Base-by-base conservation (phyloP, 2,329 filamentous ascomycete species). In the Fusarium agapanthi region DNA sequence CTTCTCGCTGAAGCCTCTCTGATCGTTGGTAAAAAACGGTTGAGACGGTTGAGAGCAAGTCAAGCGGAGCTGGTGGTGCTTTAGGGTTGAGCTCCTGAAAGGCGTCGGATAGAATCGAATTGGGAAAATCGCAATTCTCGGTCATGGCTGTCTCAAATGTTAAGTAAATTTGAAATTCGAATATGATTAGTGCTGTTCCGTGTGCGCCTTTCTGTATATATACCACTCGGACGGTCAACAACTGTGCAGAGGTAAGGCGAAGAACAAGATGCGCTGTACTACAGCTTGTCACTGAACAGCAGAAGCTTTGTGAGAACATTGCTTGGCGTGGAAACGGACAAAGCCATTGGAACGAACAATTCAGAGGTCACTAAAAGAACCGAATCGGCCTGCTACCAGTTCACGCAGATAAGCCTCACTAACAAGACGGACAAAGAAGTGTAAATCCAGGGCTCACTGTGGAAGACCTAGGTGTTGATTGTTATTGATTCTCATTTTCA, bases 1-100 rank as follows among this genome's bases (percentile, higher is more conserved):
- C 30, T 16, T 64, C 58, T 24, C 28, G 26, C 11, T 35, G 55
- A 20, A 64, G 50, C 20, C 26, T 35, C 15, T 48, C 35, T 16
- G 35, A 35, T 26, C 66, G 66, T 11, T 24, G 34, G 30, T 28
- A 30, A 44, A 73, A 73, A 37, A 73, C 41, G 14, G 41, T 38
- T 15, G 58, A 57, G 50, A 68, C 70, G 7, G 55, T 65, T 13
- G 70, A 71, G 16, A 71, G 43, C 18, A 73, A 24, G 26, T 73
- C 58, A 12, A 28, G 67, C 12, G 71, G 70, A 16, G 44, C 48
- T 43, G 66, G 70, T 4, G 62, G 45, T 18, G 41, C 54, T n/a
- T 35, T n/a, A 12, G 28, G 37, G 35, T 64, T 35, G 16, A 61
- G 34, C 28, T 73, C 40, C 38, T 18, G 55, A 22, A 57, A 13